Evolutionary conservation across 345 rosid genomes (phyloP).

Genomic region (Arabis alpina): DNA sequence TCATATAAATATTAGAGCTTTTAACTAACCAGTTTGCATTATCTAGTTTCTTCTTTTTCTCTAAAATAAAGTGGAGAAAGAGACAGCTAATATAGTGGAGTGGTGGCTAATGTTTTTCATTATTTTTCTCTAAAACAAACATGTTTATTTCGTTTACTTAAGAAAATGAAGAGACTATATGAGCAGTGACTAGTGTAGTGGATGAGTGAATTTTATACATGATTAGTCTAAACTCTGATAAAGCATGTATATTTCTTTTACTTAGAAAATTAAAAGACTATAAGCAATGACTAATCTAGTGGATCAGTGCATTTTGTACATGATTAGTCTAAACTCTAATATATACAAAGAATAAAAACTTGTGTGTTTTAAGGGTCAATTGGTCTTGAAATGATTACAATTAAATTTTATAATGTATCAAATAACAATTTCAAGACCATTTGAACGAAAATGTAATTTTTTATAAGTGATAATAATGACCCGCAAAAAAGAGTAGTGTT

Average conservation of each 20-base stretch:
- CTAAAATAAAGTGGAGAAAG: conserved; percentile 27
- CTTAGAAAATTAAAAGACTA: background rate
- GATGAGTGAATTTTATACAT: conserved; percentile 8
- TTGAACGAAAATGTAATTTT: no score
- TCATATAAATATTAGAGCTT: background rate
- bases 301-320: conserved; percentile 12
- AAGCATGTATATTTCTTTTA: conserved; percentile 25
- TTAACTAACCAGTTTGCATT: background rate
- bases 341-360: background rate
- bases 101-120: background rate
- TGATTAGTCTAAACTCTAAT: background rate
- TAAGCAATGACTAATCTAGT: background rate
- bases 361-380: no score
- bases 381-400: no score
- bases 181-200: background rate
- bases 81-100: background rate
- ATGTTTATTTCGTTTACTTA: conserved; percentile 26
- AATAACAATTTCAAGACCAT: no score
- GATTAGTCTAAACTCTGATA: background rate
- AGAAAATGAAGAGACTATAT: background rate
- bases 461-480: no score
- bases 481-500: no score
- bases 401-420: no score
- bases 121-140: background rate
- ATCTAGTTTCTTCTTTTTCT: conserved; percentile 4